Base-by-base conservation (phyloP, 371 early-diverging fungal species). In the Mucor saturninus region DNA sequence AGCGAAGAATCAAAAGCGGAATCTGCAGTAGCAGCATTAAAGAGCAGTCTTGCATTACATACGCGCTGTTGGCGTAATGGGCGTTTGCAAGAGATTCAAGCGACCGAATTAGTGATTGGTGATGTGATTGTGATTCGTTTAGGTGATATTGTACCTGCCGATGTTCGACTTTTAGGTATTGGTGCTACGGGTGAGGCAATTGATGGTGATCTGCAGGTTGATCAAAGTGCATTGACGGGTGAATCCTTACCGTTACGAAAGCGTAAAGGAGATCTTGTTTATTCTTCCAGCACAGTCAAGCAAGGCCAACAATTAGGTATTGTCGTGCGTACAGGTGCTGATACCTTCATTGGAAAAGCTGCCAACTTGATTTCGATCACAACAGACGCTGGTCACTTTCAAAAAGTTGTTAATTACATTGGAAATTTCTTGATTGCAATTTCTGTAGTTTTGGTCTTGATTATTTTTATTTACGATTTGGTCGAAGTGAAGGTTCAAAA, bases 71-170 rank as follows among this genome's bases (percentile, higher is more conserved):
- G 88, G 86, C 87, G 97, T 54, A 84, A 92, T 67, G 91, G 91
- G 48, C 77, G 87, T 68, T 81, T 95, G 55, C 76, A 85, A 30
- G 95, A 95, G 71, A 79, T 95, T n/a, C 90, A 92, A 61, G 87
- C 94, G 7, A 72, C 75, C 54, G 86, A 87, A 26, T 76, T 96
- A 31, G 90, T 92, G 28, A 91, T 96, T 14, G 97, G 97, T 49
- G 98, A 98, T 72, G 71, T 97, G 43, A 84, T 98, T 59, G 89
- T 90, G 21, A 75, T 97, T 48, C 90, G 95, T 56, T 76, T 95
- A 38, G 98, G 98, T 65, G 97, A 97, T 75, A 96, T 95, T 57
- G 84, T 96, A 26, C 96, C 97, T 52, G 98, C 97, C 13, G 98
- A 98, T 81, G 88, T 83, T 45, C 86, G 92, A 50, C 77, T 96